Percentiles rank a stretch among this genome's conserved stretches.
Evolutionary conservation across 495 filamentous ascomycete species (phyloP).

Genomic region (Letharia lupina): DNA sequence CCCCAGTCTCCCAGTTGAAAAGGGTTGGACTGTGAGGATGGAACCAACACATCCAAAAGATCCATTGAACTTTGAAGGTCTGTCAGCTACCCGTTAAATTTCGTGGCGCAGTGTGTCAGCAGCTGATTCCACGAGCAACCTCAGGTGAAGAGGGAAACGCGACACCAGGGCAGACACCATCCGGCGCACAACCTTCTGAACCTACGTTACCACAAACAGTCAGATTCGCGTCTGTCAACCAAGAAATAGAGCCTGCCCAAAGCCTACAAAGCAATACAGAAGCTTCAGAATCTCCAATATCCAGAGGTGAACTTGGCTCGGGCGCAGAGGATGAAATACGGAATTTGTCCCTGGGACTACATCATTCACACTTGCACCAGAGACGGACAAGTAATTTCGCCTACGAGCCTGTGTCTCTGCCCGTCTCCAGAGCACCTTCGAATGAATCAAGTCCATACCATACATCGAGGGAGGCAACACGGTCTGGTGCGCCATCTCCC

Average conservation of each 20-base stretch:
- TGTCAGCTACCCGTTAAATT: neutral
- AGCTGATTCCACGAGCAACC: constrained; percentile 12
- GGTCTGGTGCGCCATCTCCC: constrained; percentile 28
- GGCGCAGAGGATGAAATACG: constrained; percentile 58
- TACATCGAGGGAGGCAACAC: constrained; percentile 21
- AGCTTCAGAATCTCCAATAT: constrained; percentile 28
- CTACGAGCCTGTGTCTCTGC: constrained; percentile 80
- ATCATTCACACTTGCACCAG: constrained; percentile 67
- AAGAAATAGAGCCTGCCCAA: constrained; percentile 62
- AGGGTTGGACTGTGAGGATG: neutral
- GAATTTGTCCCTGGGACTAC: constrained; percentile 61
- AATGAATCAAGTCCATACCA: constrained; percentile 31
- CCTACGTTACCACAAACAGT: constrained; percentile 45
- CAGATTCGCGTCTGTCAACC: constrained; percentile 70
- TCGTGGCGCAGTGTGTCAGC: constrained; percentile 7
- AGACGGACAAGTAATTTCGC: constrained; percentile 74
- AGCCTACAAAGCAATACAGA: constrained; percentile 32
- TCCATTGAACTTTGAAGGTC: constrained; percentile 4
- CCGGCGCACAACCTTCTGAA: constrained; percentile 2
- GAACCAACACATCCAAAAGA: neutral
- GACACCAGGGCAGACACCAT: constrained; percentile 19
- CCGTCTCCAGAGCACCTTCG: constrained; percentile 65
- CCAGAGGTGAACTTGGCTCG: constrained; percentile 34
- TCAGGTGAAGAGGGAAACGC: constrained; percentile 23
- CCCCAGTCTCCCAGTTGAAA: neutral